These are phyloP conservation scores for Backusella luteola DNA, from an alignment of 192 early-diverging fungal genomes.

Conservation along the genomic window DNA sequence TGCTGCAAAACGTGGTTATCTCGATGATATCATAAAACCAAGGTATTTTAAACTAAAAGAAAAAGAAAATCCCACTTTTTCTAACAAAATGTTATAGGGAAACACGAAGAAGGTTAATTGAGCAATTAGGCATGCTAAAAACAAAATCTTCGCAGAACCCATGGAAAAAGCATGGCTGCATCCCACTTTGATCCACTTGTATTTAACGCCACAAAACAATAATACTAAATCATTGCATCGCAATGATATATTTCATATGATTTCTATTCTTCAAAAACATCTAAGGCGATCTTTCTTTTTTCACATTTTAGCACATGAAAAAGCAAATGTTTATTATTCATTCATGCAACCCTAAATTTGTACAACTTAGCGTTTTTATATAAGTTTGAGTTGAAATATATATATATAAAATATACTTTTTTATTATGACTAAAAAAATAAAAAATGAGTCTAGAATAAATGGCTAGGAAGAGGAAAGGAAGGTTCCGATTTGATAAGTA, in stretches of 20 bases:
- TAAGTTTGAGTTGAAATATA: background rate
- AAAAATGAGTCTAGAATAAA: background rate
- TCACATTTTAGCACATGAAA: conserved; percentile 4
- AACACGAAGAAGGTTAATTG: conserved; percentile 82
- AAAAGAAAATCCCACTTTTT: conserved; percentile 7
- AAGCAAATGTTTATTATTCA: background rate
- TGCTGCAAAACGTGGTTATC: conserved; percentile 85
- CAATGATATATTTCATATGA: background rate
- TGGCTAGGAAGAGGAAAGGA: background rate
- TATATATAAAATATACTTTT: too few relatives aligned
- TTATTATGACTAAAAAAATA: too few relatives aligned
- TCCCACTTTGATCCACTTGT: conserved; percentile 67
- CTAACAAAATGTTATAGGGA: conserved; percentile 30
- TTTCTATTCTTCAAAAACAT: background rate
- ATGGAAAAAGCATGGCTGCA: conserved; percentile 93
- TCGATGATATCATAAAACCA: conserved; percentile 74
- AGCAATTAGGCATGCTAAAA: conserved; percentile 81
- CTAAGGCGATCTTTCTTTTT: background rate
- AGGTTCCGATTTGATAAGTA: background rate
- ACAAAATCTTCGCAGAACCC: conserved; percentile 76
- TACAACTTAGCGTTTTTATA: background rate
- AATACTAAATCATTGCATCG: background rate
- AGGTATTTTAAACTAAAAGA: conserved; percentile 12
- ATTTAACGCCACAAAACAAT: background rate
- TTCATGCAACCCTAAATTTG: conserved; percentile 5